These are phyloP conservation scores for Rhodamnia rubescens DNA, from an alignment of 345 rosid species.

Conservation along the genomic window DNA sequence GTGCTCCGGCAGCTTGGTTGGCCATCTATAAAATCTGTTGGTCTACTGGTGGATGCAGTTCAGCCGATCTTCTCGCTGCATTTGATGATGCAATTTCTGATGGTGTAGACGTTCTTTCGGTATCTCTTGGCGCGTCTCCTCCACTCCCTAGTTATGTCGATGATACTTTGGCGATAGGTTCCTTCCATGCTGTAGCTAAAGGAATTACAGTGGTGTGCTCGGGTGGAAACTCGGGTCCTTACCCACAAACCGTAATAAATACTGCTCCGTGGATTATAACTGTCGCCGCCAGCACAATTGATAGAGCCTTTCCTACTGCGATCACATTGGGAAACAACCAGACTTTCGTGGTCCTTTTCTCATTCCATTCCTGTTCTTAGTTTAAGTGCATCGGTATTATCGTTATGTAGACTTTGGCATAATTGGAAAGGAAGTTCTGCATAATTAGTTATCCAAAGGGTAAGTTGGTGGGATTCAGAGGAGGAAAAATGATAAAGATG, in stretches of 20 bases:
- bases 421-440: neutral
- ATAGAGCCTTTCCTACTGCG: constrained; percentile 19
- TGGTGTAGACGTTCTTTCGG: constrained; percentile 29
- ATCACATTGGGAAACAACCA: constrained; percentile 13
- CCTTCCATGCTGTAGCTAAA: constrained; percentile 27
- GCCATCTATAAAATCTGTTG: constrained; percentile 39
- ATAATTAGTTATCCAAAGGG: neutral
- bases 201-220: constrained; percentile 21
- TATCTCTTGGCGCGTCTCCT: constrained; percentile 23
- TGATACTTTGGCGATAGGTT: constrained; percentile 13
- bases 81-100: constrained; percentile 34
- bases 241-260: constrained; percentile 9
- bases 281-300: constrained; percentile 27
- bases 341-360: constrained; percentile 19
- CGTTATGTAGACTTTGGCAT: neutral
- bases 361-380: neutral
- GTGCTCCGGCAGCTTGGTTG: constrained; percentile 26
- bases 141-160: constrained; percentile 16
- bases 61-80: constrained; percentile 34
- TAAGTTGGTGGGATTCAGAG: neutral
- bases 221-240: constrained; percentile 22
- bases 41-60: constrained; percentile 24
- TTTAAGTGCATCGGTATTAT: neutral
- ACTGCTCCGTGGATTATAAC: constrained; percentile 27
- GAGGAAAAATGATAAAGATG: neutral